phyloP scores from a whole-genome alignment of 805 yeast species.

The Cephaloascus fragrans region DNA sequence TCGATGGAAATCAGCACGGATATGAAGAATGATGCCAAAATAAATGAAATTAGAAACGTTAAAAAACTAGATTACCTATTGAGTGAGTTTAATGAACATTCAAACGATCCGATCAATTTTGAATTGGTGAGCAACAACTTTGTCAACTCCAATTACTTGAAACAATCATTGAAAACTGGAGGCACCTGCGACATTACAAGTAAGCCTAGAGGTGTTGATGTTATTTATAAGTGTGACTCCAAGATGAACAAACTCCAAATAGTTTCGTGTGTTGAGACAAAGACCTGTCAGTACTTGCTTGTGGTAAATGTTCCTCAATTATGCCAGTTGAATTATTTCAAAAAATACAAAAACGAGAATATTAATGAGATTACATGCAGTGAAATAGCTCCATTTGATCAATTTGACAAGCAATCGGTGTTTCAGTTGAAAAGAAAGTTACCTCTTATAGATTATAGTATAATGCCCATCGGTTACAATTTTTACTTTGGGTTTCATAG shows the following conservation, averaged over 20 bases:
- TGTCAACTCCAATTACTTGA: slow-evolving; percentile 9
- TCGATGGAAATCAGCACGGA: slow-evolving; percentile 11
- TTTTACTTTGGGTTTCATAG: not conserved
- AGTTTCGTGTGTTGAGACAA: slow-evolving; percentile 38
- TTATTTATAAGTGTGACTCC: slow-evolving; percentile 48
- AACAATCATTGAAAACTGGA: slow-evolving; percentile 38
- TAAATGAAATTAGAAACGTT: slow-evolving; percentile 17
- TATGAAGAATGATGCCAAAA: slow-evolving; percentile 12
- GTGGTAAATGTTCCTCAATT: slow-evolving; percentile 39
- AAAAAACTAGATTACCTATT: slow-evolving; percentile 9
- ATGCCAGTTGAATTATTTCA: slow-evolving; percentile 26
- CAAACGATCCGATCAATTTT: slow-evolving; percentile 16
- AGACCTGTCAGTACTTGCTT: slow-evolving; percentile 50
- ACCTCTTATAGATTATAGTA: not conserved
- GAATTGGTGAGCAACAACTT: slow-evolving; percentile 7
- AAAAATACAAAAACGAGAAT: slow-evolving; percentile 8
- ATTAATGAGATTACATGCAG: slow-evolving; percentile 12
- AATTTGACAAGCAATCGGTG: slow-evolving; percentile 2
- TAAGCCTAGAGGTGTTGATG: slow-evolving; percentile 39
- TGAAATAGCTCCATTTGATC: slow-evolving; percentile 4
- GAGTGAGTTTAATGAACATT: slow-evolving; percentile 16
- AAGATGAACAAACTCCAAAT: slow-evolving; percentile 9
- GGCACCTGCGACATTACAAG: slow-evolving; percentile 51
- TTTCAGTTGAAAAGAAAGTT: slow-evolving; percentile 1
- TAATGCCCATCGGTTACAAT: slow-evolving; percentile 1